Evolutionary conservation across 192 early-diverging fungal genomes (phyloP).

Genomic region (Rhizoclosmatium sp.): DNA sequence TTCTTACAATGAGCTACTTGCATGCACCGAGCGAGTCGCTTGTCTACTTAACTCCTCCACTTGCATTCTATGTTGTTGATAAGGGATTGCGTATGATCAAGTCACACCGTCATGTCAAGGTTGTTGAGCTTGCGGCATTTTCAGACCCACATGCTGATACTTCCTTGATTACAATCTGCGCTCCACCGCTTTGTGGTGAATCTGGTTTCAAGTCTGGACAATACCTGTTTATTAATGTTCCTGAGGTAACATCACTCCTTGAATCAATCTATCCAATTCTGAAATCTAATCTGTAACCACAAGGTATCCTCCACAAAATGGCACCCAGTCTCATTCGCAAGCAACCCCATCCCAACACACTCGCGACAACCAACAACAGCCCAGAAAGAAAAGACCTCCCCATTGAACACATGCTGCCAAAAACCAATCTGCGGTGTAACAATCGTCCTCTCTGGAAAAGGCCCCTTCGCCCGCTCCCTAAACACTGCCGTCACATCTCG

Average conservation of each 20-base stretch:
- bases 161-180: conserved; percentile 20
- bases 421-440: not conserved
- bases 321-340: conserved; percentile 29
- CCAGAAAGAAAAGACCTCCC: not conserved
- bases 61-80: conserved; percentile 24
- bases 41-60: not conserved
- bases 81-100: conserved; percentile 17
- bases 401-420: not conserved
- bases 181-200: conserved; percentile 14
- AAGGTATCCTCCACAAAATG: conserved; percentile 16
- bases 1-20: conserved; percentile 54
- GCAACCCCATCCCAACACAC: not conserved
- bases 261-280: too few relatives aligned
- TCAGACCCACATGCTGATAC: not conserved
- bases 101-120: not conserved
- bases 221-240: conserved; percentile 25
- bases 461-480: conserved; percentile 12
- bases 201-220: conserved; percentile 24
- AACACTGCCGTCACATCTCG: conserved; percentile 18
- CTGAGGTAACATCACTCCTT: not conserved
- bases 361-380: not conserved
- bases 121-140: conserved; percentile 1
- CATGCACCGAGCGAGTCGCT: conserved; percentile 51
- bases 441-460: conserved; percentile 8
- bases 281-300: too few relatives aligned